Evolutionary conservation across 768 basidiomycete species (phyloP), one percentile per base, ranked within the genome.

Genomic region (Glaciozyma antarctica): DNA sequence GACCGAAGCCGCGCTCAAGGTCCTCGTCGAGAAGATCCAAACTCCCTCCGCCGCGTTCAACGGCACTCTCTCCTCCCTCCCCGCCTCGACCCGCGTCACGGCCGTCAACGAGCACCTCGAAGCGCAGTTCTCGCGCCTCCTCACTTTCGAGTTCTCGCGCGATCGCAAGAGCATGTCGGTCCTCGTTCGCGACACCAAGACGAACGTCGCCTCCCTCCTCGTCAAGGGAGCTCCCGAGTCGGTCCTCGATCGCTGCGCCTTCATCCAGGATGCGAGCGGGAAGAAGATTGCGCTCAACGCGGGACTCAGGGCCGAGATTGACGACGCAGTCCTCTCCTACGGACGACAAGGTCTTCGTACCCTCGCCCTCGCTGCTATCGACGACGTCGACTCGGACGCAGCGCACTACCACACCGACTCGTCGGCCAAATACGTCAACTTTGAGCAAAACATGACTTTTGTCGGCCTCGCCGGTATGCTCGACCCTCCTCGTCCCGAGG

Each of bases 91-190:
- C 45, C 88, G 93, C 61, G 86, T 88, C 58, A 88, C 83, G 70
- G 90, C 87, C 44, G 81, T 97, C 78, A 92, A 87, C 80, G 86
- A 88, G 44, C 81, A 85, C 77, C 86, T 90, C 76, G 90, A 91
- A 69, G 79, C 80, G 60, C 80, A 78, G 21, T 86, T 90, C 74
- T 80, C 85, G 22, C 86, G 92, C 64, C 82, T 95, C 19, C 79
- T 95, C 72, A 99, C 93, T 12, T 94, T 99, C 77, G 94, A 99
- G 77, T 98, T 99, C 78, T 90, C 92, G 26, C 86, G 94, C 24
- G 94, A 98, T 77, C 87, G 94, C 75, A 99, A 97, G 79, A 94
- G 93, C 85, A 98, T 98, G 94, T 95, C 94, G 26, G 93, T 97
- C 59, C 84, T 98, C 58, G 88, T 90, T 47, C 82, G 79, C 66